These are phyloP conservation scores for Monosporascus cannonballus DNA, from an alignment of 2,329 filamentous ascomycete genomes.

Conservation along the genomic window DNA sequence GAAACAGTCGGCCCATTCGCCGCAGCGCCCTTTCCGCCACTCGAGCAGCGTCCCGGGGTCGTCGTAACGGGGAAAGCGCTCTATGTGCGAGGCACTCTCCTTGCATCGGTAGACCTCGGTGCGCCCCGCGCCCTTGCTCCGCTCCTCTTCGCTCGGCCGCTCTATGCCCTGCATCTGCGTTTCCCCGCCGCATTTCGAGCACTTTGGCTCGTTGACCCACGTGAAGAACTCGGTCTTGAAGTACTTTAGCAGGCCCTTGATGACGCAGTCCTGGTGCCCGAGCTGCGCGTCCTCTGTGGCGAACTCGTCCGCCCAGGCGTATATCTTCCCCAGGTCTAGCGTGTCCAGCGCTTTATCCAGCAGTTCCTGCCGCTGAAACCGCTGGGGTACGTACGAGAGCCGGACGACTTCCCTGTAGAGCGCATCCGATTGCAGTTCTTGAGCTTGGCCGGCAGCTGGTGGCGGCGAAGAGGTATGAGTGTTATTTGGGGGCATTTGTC, in stretches of 20 bases:
- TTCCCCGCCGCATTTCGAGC: conserved; percentile 72
- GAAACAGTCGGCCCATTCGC: conserved; percentile 98
- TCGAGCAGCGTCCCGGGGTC: conserved; percentile 92
- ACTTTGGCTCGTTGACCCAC: conserved; percentile 94
- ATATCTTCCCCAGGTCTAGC: neutral
- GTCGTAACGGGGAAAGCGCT: conserved; percentile 90
- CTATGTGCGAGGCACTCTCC: conserved; percentile 68
- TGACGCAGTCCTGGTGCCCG: conserved; percentile 9
- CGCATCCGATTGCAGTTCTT: neutral
- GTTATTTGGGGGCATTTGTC: neutral
- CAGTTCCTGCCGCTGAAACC: neutral
- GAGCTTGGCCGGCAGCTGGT: neutral
- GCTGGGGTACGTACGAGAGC: neutral
- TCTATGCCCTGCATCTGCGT: conserved; percentile 81
- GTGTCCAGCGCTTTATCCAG: neutral
- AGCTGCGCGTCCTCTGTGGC: conserved; percentile 2
- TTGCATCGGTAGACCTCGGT: conserved; percentile 84
- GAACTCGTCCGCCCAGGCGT: neutral
- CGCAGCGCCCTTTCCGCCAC: conserved; percentile 77
- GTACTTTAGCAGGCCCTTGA: conserved; percentile 4
- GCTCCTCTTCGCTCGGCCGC: conserved; percentile 80
- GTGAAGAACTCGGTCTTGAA: conserved; percentile 61
- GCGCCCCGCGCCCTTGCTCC: conserved; percentile 75
- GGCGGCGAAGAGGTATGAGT: neutral
- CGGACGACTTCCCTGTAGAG: neutral